Evolutionary conservation across 2,329 filamentous ascomycete species (phyloP), one percentile per base, ranked within the genome.

Genomic region (Microcera coccophila): DNA sequence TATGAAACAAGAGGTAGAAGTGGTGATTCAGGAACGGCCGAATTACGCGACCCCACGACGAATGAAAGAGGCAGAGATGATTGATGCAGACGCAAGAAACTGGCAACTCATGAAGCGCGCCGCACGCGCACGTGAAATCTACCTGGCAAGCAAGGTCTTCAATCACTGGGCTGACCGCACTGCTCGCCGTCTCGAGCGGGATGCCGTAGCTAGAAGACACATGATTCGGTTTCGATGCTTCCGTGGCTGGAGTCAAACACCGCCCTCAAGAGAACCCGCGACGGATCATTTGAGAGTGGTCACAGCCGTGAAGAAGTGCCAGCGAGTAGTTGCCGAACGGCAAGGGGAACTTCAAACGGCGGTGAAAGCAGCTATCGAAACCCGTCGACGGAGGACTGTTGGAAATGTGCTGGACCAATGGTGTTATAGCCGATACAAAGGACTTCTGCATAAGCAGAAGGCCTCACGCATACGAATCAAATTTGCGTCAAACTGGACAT

Each of bases 191-290:
- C 70, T 81, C 14, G 75, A 81, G 48, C 76, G 79, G 31, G 87
- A 85, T 4, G 79, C 77, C 4, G 73, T 81, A 32, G 87, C 86
- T 16, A 76, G 85, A 48, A 73, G 80, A 48, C 85, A 88, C 59
- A 80, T 90, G 46, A 67, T 93, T 41, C 74, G 83, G 42, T 79
- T 69, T 44, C 68, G 69, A 10, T 68, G 62, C 41, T 69, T 68
- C 41, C 55, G 56, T 31, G 58, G 59, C 28, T 69, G 66, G 66
- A 62, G 55, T 22, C 59, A 64, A 38, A 55, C 57, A 5, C 65
- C 66, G 12, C 57, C 47, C 21, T 55, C 60, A 10, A 59, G 53
- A 15, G 48, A 59, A 5, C 62, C 63, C 3, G 54, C 47, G 2
- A 47, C 53, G 4, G 62, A 64, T n/a, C 53, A 60, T 15, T 49